phyloP scores from a whole-genome alignment of 495 filamentous ascomycete genomes.

The Peziza echinospora region DNA sequence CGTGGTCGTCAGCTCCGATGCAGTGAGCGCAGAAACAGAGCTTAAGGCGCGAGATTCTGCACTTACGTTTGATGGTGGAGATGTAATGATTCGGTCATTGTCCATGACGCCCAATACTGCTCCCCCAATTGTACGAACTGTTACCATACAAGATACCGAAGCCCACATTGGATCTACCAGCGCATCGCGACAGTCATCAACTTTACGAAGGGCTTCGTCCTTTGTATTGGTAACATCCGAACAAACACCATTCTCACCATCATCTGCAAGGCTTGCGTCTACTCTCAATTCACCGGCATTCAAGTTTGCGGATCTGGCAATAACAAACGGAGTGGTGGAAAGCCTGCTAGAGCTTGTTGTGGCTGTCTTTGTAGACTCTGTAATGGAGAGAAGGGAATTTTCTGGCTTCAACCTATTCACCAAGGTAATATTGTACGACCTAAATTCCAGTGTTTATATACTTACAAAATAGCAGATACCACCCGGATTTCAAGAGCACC shows the following conservation, averaged over 20 bases:
- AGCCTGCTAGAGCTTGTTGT: constrained; percentile 53
- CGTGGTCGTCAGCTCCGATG: constrained; percentile 61
- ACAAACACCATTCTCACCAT: constrained; percentile 29
- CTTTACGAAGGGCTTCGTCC: constrained; percentile 53
- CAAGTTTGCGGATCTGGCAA: constrained; percentile 26
- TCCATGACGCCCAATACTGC: constrained; percentile 22
- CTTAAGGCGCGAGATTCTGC: constrained; percentile 54
- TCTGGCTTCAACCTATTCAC: constrained; percentile 66
- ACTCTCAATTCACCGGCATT: constrained; percentile 24
- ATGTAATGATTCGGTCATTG: constrained; percentile 57
- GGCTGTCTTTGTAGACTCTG: constrained; percentile 58
- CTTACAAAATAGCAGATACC: constrained; percentile 27
- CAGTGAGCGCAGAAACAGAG: constrained; percentile 61
- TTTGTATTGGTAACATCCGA: constrained; percentile 72
- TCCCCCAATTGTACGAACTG: constrained; percentile 48
- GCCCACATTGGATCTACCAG: constrained; percentile 28
- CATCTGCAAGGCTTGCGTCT: constrained; percentile 35
- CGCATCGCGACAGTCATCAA: neutral
- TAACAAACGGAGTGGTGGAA: constrained; percentile 49
- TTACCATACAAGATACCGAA: constrained; percentile 31
- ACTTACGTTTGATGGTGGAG: constrained; percentile 66
- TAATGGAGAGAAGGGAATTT: constrained; percentile 72
- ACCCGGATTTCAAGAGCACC: constrained; percentile 77
- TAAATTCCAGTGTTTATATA: constrained; percentile 1
- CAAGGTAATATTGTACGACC: constrained; percentile 32